Evolutionary conservation across 495 filamentous ascomycete genomes (phyloP), one percentile per base, ranked within the genome.

Genomic region (Tuber aestivum): DNA sequence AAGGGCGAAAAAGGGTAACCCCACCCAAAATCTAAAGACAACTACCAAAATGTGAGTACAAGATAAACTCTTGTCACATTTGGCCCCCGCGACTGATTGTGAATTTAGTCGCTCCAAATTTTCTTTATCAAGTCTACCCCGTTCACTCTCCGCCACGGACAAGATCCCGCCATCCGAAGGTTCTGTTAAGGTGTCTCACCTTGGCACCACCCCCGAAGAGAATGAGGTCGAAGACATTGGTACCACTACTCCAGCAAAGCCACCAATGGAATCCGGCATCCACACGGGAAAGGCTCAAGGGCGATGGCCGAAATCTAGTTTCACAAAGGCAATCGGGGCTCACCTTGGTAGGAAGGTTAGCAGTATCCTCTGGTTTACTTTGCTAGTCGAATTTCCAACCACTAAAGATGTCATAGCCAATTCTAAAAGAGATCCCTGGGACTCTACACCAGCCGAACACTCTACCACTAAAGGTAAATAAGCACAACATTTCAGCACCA

Each of bases 401-500:
- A 65, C n/a, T 65, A 32, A 65, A 6, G 14, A 65, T 18, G 1
- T 5, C 27, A 32, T 1, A 65, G 56, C 27, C 27, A 3, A 16
- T 35, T 16, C n/a, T 3, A 2, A 32, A 18, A 6, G 56, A 65
- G 27, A 65, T 35, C 18, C 12, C 3, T 5, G 14, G 5, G 35
- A 18, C n/a, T 6, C 56, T 35, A 0, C 27, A n/a, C 6, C 12
- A 32, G 9, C 1, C 12, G 10, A 32, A 14, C 23, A 4, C 50
- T 4, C 56, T 3, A 6, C 56, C 56, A 16, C 18, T 65, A 41
- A 72, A 40, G 42, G 27, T 79, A 10, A 70, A 72, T 27, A 79
- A 79, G 70, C 27, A 68, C 3, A 56, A 45, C 1, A 79, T 79
- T 14, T 79, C 76, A 41, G 35, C 27, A 12, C 78, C 78, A 38